Evolutionary conservation across 495 filamentous ascomycete species (phyloP), one percentile per base, ranked within the genome.

Genomic region (Bacidia rubella): DNA sequence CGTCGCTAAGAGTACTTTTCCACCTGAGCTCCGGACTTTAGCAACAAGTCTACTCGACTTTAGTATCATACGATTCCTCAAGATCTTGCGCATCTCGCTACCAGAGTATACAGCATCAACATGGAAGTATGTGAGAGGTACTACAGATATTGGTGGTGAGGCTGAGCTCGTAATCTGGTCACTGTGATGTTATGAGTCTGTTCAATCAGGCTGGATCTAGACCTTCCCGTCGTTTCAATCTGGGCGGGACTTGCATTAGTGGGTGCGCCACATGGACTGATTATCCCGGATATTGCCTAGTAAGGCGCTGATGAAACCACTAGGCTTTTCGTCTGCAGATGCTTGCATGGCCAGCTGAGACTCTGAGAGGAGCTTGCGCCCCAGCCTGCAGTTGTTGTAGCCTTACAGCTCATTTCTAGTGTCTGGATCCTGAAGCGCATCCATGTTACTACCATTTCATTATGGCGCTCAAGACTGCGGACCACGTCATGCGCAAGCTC

Each of bases 391-490:
- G 15, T 17, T 9, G 41, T n/a, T n/a, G 7, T n/a, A 9, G 41
- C 41, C 5, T 44, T 7, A 9, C 41, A 10, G 10, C 41, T 44
- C 17, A 17, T 44, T 9, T 44, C 41, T 39, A 23, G 26, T 50
- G 38, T 50, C 11, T 17, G 2, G 17, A 2, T 32, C 27, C 17
- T 50, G 48, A 50, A 27, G 2, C 11, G 25, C 3, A 39, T 50
- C 27, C 48, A 50, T 50, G 32, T 17, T 23, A 1, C 12, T 19
- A 27, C 38, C 21, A n/a, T 38, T 50, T 10, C 48, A 35, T 11
- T 17, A 50, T 50, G 48, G 27, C 19, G 48, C 43, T 2, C 43
- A 54, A 54, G 52, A 42, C 52, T 54, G 48, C 22, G 42, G 52
- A 24, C 3, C 52, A 38, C 22, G 27, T 19, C 32, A 39, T 50